phyloP scores from a whole-genome alignment of 352 stramenopile genomes.

The Globisporangium nagaii region DNA sequence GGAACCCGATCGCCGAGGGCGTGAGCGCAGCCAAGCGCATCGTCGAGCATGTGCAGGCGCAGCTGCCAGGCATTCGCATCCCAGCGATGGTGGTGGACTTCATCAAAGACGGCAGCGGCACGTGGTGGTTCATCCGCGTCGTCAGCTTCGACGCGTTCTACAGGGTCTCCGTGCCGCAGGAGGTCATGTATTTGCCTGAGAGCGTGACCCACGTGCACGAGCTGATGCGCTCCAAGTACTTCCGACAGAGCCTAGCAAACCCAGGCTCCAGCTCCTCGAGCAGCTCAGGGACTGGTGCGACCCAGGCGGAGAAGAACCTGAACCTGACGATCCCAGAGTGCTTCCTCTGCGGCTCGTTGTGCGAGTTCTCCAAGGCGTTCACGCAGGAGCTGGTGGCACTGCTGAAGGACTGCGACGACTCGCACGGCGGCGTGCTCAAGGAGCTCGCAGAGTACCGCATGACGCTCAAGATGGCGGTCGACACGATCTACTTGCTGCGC shows the following conservation, averaged over 20 bases:
- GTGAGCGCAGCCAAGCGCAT: slow-evolving; percentile 44
- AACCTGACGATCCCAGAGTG: slow-evolving; percentile 22
- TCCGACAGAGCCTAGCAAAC: slow-evolving; percentile 15
- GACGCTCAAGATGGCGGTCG: slow-evolving; percentile 72
- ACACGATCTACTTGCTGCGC: slow-evolving; percentile 61
- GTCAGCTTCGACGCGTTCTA: slow-evolving; percentile 47
- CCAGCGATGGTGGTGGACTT: slow-evolving; percentile 58
- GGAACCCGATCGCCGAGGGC: slow-evolving; percentile 42
- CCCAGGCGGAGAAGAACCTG: not conserved
- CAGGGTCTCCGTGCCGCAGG: slow-evolving; percentile 20
- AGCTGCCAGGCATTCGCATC: slow-evolving; percentile 57
- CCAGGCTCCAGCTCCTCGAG: not conserved
- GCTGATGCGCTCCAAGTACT: slow-evolving; percentile 32
- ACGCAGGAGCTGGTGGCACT: slow-evolving; percentile 34
- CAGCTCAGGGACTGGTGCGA: not conserved
- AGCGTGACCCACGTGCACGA: slow-evolving; percentile 44
- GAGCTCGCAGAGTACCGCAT: slow-evolving; percentile 54
- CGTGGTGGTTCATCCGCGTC: slow-evolving; percentile 71
- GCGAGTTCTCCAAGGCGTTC: slow-evolving; percentile 36
- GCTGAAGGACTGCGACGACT: slow-evolving; percentile 17
- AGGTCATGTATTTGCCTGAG: slow-evolving; percentile 25
- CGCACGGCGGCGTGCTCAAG: slow-evolving; percentile 23
- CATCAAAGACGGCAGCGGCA: slow-evolving; percentile 49
- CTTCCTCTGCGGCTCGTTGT: slow-evolving; percentile 54
- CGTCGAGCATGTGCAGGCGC: slow-evolving; percentile 53